These are phyloP conservation scores for Colletotrichum salicis DNA, from an alignment of 2,329 filamentous ascomycete species.

Conservation along the genomic window DNA sequence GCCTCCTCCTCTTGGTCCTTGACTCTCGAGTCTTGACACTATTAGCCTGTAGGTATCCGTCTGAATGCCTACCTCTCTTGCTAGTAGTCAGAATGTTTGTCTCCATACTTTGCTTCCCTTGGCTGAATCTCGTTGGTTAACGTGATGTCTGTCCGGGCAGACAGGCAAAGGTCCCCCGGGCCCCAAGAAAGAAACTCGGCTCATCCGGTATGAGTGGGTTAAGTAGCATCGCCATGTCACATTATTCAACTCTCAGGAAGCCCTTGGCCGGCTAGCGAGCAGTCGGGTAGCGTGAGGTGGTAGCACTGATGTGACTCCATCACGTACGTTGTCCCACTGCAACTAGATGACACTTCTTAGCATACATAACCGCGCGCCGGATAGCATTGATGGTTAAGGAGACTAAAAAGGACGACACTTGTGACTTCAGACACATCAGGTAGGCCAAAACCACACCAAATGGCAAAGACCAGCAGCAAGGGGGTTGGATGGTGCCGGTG, in stretches of 20 bases:
- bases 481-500: not conserved
- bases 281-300: not conserved
- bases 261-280: not conserved
- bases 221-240: not conserved
- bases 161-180: not conserved
- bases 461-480: not conserved
- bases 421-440: not conserved
- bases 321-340: not conserved
- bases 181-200: not conserved
- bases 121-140: not conserved
- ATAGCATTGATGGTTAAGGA: not conserved
- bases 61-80: not conserved
- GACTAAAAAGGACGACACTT: not conserved
- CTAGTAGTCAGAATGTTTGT: not conserved
- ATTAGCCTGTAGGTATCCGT: too few relatives aligned
- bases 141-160: not conserved
- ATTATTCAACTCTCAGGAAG: not conserved
- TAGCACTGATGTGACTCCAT: conserved; percentile 1
- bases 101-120: not conserved
- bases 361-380: not conserved
- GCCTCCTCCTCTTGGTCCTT: not conserved
- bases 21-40: not conserved
- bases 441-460: not conserved
- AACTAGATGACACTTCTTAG: not conserved
- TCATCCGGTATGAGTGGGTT: not conserved